Evolutionary conservation across 2,329 filamentous ascomycete species (phyloP), one percentile per base, ranked within the genome.

Genomic region (Trichophyton equinum): DNA sequence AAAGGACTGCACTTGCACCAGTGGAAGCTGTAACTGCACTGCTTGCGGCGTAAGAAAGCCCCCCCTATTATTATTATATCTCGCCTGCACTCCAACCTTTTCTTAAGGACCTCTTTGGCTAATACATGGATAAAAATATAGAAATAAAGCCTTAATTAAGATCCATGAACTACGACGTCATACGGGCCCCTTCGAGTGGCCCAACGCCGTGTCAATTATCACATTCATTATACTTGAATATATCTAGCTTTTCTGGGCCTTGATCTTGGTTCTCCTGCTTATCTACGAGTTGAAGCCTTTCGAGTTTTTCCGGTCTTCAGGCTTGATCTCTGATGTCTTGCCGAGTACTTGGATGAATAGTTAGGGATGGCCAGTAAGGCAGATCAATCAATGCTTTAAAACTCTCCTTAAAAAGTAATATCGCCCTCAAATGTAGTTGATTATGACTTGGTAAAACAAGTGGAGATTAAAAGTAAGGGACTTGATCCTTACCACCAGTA

Each of bases 11-110:
- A 56, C 61, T 46, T 64, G 63, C 55, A 30, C 44, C 5, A 63
- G 55, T 53, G 57, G 60, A 18, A 63, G 51, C 63, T 64, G 63
- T 59, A 62, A 60, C 47, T 64, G 63, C 63, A 60, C 59, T 56
- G n/a, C 59, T 30, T 64, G 63, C 60, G 61, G 61, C 53, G 63
- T 64, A 63, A 40, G 63, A 11, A 11, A 25, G 8, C 36, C 36
- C 27, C 36, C 36, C 27, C 15, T 40, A 15, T 42, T 30, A 30
- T 30, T 22, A 22, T 3, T 22, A 22, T 22, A 30, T 30, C 27
- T 30, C 27, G 8, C 27, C 27, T 7, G 27, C 27, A 30, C 27
- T 30, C 27, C 27, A 30, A 30, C 27, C 6, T 30, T 30, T 6
- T n/a, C 2, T 5, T 20, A 11, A 57, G 20, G 33, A 6, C 25